phyloP scores from a whole-genome alignment of 116 monocot genomes.

The Trichopus zeylanicus region DNA sequence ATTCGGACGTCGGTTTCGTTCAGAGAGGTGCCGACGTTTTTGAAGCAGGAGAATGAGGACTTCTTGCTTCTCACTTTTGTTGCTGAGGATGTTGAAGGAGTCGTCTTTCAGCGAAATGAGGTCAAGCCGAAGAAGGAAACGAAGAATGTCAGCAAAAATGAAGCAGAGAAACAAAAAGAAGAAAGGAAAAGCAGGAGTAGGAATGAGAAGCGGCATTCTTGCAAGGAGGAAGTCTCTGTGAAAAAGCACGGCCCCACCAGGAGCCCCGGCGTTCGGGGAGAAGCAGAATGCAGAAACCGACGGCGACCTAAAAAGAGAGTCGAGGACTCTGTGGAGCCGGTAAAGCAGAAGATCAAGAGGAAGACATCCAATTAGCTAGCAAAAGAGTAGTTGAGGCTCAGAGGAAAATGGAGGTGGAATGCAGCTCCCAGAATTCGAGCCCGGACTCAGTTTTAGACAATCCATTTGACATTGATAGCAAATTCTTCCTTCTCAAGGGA shows the following conservation, averaged over 20 bases:
- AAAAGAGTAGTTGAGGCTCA: not conserved
- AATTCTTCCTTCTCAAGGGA: not conserved
- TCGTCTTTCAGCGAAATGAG: not conserved
- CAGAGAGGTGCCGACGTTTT: slow-evolving; percentile 24
- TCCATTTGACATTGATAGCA: not conserved
- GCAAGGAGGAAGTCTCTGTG: too few relatives aligned
- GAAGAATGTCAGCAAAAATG: not conserved
- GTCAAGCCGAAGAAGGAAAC: not conserved
- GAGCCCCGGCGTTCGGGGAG: too few relatives aligned
- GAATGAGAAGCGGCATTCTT: too few relatives aligned
- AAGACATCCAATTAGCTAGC: too few relatives aligned
- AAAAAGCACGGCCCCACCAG: too few relatives aligned
- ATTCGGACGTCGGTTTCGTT: slow-evolving; percentile 11
- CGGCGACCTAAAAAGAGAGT: not conserved
- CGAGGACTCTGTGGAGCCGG: not conserved
- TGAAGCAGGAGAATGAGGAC: slow-evolving; percentile 41
- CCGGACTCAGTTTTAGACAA: slow-evolving; percentile 24
- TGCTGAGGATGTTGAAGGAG: slow-evolving; percentile 4
- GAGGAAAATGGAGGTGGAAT: slow-evolving; percentile 11
- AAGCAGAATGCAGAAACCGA: too few relatives aligned
- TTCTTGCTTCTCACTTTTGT: slow-evolving; percentile 50
- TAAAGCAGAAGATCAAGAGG: too few relatives aligned
- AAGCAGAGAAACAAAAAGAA: not conserved
- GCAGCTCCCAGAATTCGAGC: slow-evolving; percentile 16
- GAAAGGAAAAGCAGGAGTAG: not conserved